phyloP scores from a whole-genome alignment of 2,329 filamentous ascomycete species.

The Ophiostoma piceae region DNA sequence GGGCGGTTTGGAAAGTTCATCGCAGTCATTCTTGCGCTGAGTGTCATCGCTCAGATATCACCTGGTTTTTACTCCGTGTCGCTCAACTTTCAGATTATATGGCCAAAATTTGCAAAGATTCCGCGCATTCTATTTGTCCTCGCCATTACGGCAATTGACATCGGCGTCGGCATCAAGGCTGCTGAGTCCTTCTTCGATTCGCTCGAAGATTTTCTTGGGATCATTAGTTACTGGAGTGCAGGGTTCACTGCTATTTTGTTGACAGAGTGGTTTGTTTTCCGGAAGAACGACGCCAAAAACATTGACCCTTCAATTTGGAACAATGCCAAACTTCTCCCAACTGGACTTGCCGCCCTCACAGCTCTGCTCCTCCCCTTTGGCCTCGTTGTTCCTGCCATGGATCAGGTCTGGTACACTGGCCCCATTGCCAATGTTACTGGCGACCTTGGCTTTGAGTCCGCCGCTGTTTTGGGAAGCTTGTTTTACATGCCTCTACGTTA shows the following conservation, averaged over 20 bases:
- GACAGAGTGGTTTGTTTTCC: constrained; percentile 32
- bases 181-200: constrained; percentile 39
- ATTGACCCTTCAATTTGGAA: constrained; percentile 31
- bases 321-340: constrained; percentile 28
- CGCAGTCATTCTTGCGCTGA: constrained; percentile 53
- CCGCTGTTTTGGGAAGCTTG: constrained; percentile 39
- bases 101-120: constrained; percentile 37
- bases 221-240: constrained; percentile 45
- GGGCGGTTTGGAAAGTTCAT: constrained; percentile 59
- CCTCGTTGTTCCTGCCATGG: constrained; percentile 40
- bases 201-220: constrained; percentile 42
- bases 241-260: constrained; percentile 40
- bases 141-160: constrained; percentile 38
- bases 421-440: constrained; percentile 41
- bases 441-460: constrained; percentile 44
- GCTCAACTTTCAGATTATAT: constrained; percentile 52
- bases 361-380: constrained; percentile 28
- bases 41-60: constrained; percentile 54
- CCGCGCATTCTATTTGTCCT: constrained; percentile 41
- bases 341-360: constrained; percentile 31
- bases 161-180: constrained; percentile 39
- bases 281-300: constrained; percentile 25
- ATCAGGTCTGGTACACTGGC: constrained; percentile 41
- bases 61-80: constrained; percentile 58
- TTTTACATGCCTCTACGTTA: constrained; percentile 40